A percentile compares a stretch with the other conserved stretches of the same genome.
Evolutionary conservation across 257 asterid species (phyloP).

Genomic region (Mitragyna speciosa): DNA sequence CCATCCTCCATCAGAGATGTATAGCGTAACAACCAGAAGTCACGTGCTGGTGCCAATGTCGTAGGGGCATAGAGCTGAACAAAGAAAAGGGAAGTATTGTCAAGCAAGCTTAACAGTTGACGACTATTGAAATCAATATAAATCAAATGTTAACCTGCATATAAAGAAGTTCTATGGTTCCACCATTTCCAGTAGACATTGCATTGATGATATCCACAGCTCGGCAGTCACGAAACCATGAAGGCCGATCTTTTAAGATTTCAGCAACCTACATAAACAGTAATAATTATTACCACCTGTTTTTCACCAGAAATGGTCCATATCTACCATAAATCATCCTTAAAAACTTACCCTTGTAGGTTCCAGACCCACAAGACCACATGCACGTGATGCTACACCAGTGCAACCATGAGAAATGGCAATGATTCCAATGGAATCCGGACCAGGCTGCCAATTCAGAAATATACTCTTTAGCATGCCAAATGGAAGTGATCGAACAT

Average conservation of each 20-base stretch:
- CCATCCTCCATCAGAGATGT: slow-evolving; percentile 98
- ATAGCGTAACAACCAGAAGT: slow-evolving; percentile 89
- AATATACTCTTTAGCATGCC: neutral
- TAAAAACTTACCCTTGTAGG: slow-evolving; percentile 76
- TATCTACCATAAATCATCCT: neutral
- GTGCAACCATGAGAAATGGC: slow-evolving; percentile 60
- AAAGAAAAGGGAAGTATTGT: neutral
- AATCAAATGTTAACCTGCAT: slow-evolving; percentile 63
- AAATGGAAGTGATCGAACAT: neutral
- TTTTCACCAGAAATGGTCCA: neutral
- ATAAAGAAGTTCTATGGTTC: slow-evolving; percentile 92
- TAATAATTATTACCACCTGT: neutral
- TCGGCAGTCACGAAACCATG: slow-evolving; percentile 98
- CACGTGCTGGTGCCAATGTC: slow-evolving; percentile 94
- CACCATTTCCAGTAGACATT: slow-evolving; percentile 87
- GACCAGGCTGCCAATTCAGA: slow-evolving; percentile 55
- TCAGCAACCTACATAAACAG: slow-evolving; percentile 71
- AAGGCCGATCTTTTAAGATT: slow-evolving; percentile 89
- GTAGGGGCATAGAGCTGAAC: slow-evolving; percentile 89
- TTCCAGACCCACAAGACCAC: slow-evolving; percentile 94
- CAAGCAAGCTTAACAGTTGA: neutral
- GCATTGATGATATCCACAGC: slow-evolving; percentile 83
- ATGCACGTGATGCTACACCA: slow-evolving; percentile 96
- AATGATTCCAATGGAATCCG: slow-evolving; percentile 66
- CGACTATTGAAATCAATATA: neutral